Evolutionary conservation across 2,329 filamentous ascomycete genomes (phyloP).

Genomic region (Tolypocladium ophioglossoides): DNA sequence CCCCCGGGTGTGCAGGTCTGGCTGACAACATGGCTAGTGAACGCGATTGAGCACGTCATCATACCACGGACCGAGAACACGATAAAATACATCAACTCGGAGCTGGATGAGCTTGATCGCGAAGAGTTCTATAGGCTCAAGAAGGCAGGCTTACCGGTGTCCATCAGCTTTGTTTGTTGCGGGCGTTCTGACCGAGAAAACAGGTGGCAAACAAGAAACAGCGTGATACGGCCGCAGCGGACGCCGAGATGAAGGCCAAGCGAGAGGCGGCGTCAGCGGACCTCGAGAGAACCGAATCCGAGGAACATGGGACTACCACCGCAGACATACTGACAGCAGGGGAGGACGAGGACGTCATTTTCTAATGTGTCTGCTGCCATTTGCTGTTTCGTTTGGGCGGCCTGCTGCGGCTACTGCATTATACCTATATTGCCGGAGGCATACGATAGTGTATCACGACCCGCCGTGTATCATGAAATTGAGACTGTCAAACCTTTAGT

Average conservation of each 20-base stretch:
- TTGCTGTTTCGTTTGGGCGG: background rate
- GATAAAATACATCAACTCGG: constrained; percentile 99
- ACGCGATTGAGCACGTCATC: constrained; percentile 93
- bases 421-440: background rate
- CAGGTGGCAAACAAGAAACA: constrained; percentile 74
- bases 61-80: constrained; percentile 98
- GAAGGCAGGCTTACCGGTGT: constrained; percentile 40
- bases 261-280: constrained; percentile 38
- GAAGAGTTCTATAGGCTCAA: constrained; percentile 98
- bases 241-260: constrained; percentile 67
- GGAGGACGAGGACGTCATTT: constrained; percentile 80
- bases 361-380: constrained; percentile 33
- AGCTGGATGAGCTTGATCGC: constrained; percentile 92
- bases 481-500: background rate
- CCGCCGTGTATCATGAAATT: background rate
- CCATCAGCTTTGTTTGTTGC: background rate
- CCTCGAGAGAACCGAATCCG: constrained; percentile 18
- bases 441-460: background rate
- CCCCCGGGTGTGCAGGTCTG: constrained; percentile 7
- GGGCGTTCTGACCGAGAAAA: background rate
- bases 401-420: background rate
- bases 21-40: constrained; percentile 45
- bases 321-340: constrained; percentile 62
- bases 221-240: constrained; percentile 59
- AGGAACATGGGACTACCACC: constrained; percentile 27